phyloP scores from a whole-genome alignment of 345 rosid genomes.

The Corymbia maculata region DNA sequence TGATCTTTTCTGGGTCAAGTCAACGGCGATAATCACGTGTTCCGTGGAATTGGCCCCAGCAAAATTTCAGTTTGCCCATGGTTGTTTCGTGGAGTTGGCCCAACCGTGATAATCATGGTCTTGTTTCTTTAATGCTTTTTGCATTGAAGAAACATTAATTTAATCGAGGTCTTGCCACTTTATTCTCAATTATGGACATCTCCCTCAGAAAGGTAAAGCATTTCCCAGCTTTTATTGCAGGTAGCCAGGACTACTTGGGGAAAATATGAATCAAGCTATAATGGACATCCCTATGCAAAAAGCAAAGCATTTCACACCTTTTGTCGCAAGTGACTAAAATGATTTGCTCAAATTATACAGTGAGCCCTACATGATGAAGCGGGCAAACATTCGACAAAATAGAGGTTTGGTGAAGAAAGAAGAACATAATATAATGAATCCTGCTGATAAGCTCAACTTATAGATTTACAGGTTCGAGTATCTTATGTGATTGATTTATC shows the following conservation, averaged over 20 bases:
- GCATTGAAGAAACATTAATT: too few relatives aligned
- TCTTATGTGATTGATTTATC: too few relatives aligned
- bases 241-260: background rate
- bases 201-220: background rate
- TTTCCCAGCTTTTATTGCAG: accelerated
- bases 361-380: background rate
- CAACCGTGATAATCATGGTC: too few relatives aligned
- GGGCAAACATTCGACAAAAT: background rate
- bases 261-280: background rate
- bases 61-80: too few relatives aligned
- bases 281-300: background rate
- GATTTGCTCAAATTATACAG: accelerated
- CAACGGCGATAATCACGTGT: too few relatives aligned
- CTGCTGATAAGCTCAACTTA: background rate
- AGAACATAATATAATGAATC: background rate
- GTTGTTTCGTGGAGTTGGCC: too few relatives aligned
- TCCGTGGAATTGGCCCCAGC: too few relatives aligned
- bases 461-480: background rate
- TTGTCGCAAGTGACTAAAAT: accelerated
- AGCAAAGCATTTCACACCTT: background rate
- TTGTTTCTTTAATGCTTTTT: too few relatives aligned
- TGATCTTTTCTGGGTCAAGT: too few relatives aligned
- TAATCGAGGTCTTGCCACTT: too few relatives aligned
- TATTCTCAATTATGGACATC: too few relatives aligned
- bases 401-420: background rate